A percentile compares a stretch with the other conserved stretches of the same genome.
These are phyloP conservation scores for Hypericum androsaemum DNA, from an alignment of 345 rosid genomes.

Conservation along the genomic window DNA sequence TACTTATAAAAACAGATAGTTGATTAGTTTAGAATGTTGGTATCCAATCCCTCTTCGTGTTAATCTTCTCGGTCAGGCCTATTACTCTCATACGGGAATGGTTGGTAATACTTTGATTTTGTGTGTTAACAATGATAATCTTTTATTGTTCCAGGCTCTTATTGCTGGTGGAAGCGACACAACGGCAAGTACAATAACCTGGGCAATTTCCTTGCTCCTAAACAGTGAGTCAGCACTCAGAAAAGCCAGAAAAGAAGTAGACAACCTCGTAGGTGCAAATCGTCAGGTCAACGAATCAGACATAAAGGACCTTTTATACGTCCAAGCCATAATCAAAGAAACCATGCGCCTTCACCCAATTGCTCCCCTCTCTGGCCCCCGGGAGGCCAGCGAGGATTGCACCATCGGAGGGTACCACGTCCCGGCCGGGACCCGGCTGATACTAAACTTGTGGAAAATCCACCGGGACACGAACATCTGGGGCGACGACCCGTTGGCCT, in stretches of 20 bases:
- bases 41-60: too few relatives aligned
- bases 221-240: constrained; percentile 31
- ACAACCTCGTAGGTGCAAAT: constrained; percentile 32
- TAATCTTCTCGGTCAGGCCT: too few relatives aligned
- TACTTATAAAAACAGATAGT: too few relatives aligned
- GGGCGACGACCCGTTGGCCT: constrained; percentile 5
- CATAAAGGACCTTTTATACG: constrained; percentile 32
- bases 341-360: constrained; percentile 51
- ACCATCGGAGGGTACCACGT: constrained; percentile 33
- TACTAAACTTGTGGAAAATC: constrained; percentile 46
- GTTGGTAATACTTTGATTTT: too few relatives aligned
- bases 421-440: constrained; percentile 35
- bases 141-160: constrained; percentile 26
- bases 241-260: constrained; percentile 45
- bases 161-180: constrained; percentile 48
- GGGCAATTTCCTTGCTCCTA: constrained; percentile 50
- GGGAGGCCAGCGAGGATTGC: constrained; percentile 44
- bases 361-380: constrained; percentile 41
- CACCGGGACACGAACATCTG: constrained; percentile 17
- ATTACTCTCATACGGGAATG: too few relatives aligned
- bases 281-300: constrained; percentile 44
- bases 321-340: constrained; percentile 58
- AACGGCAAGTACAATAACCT: constrained; percentile 32
- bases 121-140: neutral
- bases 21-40: neutral